Conservation (phyloP, 495 filamentous ascomycete species). For the Physcia stellaris region DNA sequence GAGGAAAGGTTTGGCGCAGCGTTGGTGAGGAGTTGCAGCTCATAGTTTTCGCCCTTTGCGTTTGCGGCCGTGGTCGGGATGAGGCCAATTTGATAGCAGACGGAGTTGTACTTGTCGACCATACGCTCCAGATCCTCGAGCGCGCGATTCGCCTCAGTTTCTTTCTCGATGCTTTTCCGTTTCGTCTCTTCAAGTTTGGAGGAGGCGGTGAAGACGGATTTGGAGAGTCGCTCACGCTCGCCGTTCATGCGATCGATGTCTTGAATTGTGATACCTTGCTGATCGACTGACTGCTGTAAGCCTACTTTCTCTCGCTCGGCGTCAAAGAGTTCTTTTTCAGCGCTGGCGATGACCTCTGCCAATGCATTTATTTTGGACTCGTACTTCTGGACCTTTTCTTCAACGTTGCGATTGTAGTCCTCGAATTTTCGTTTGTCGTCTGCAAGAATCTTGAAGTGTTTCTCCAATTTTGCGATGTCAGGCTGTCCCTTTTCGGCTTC, state of each 20-base stretch:
- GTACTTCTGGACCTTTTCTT: conserved; percentile 72
- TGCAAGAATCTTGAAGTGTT: conserved; percentile 74
- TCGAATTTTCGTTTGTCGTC: conserved; percentile 87
- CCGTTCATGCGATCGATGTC: conserved; percentile 98
- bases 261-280: conserved; percentile 83
- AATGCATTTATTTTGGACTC: conserved; percentile 60
- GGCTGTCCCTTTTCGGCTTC: conserved; percentile 73
- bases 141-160: conserved; percentile 63
- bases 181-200: conserved; percentile 70
- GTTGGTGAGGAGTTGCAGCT: conserved; percentile 58
- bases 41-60: conserved; percentile 70
- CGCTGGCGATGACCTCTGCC: conserved; percentile 65
- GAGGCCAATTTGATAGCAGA: conserved; percentile 84
- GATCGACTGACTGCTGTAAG: conserved; percentile 74
- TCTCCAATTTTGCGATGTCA: conserved; percentile 68
- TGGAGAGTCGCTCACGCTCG: conserved; percentile 82
- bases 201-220: conserved; percentile 60
- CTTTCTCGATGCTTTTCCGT: conserved; percentile 66
- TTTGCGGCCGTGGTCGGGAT: conserved; percentile 75
- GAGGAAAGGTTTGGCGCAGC: conserved; percentile 59
- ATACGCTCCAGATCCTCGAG: conserved; percentile 81
- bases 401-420: conserved; percentile 69
- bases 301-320: conserved; percentile 67
- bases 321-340: conserved; percentile 59
- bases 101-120: conserved; percentile 79